Conservation (phyloP, 495 filamentous ascomycete species). For the Aeminium ludgeri region DNA sequence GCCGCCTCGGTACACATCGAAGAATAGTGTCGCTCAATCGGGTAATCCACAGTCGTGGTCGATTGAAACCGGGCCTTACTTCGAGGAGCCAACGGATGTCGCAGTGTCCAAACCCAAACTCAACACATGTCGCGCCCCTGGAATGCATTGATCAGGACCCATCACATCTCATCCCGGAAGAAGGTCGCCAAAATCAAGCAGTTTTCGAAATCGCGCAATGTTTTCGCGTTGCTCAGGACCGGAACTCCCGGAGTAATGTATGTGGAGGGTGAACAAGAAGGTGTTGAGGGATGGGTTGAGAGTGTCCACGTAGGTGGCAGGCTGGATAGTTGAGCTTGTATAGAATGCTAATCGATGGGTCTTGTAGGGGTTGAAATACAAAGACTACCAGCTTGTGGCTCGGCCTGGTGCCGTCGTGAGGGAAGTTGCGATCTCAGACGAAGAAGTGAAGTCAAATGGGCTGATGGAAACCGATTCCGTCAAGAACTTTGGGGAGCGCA, state of each 20-base stretch:
- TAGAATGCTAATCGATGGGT: neutral
- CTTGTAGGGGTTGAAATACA: slow-evolving; percentile 22
- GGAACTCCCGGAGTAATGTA: slow-evolving; percentile 66
- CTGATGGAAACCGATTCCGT: slow-evolving; percentile 22
- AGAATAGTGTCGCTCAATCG: too few species aligned
- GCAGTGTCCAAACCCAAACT: too few species aligned
- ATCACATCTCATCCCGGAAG: slow-evolving; percentile 69
- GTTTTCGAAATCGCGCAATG: slow-evolving; percentile 38
- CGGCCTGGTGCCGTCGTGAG: slow-evolving; percentile 9
- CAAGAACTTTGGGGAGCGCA: slow-evolving; percentile 22
- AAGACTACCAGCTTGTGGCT: slow-evolving; percentile 25
- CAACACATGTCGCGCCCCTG: slow-evolving; percentile 3
- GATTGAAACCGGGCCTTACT: too few species aligned
- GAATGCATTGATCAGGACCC: slow-evolving; percentile 52
- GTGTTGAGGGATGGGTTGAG: slow-evolving; percentile 38
- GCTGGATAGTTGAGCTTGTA: too few species aligned
- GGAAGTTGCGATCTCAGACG: neutral
- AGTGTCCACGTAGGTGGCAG: slow-evolving; percentile 32
- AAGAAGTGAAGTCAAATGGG: neutral
- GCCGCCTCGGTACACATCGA: too few species aligned
- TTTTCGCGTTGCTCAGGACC: slow-evolving; percentile 46
- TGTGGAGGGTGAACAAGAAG: slow-evolving; percentile 40
- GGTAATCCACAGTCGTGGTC: too few species aligned
- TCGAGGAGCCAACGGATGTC: too few species aligned
- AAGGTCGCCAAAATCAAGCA: slow-evolving; percentile 51